Base-by-base conservation (phyloP, 306 rosid species). In the Prosopis cineraria region DNA sequence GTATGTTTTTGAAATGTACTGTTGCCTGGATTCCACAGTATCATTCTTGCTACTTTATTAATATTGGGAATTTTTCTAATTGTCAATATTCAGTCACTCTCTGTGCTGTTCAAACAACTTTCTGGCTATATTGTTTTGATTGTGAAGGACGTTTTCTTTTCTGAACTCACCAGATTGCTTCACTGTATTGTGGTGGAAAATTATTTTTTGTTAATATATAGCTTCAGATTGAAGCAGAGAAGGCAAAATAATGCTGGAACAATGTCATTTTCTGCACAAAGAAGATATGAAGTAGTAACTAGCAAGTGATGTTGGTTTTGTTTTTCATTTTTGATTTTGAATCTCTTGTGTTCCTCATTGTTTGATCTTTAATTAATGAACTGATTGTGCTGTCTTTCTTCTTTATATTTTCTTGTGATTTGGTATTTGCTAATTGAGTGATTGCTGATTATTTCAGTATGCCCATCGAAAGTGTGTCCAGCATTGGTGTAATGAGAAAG, bases 391-490 rank as follows among this genome's bases (percentile, higher is more conserved):
- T 37, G 9, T 56, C 33, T 56, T 22, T 37, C 27, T 7, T 70
- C 24, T 25, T 66, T 39, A 13, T 56, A 1, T 0, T 60, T 34
- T 73, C 39, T 31, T 31, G 7, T 56, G 8, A n/a, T 11, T 66
- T 58, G 20, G 37, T 52, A 67, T 16, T 55, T 65, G 16, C 14
- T 25, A 25, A 52, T 56, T 36, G 70, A 19, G 62, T 67, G 59
- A 80, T 71, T 70, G 41, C 12, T 40, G 44, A 7, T 66, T 77
- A 73, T 48, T 13, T 68, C 88, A 93, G 97, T 93, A 84, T 84
- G 98, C 98, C 58, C 98, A 91, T 73, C 85, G 98, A 84, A 93
- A 93, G 89, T 93, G 98, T 60, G 91, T 93, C 39, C 98, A 93
- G 84, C 94, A 84, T 84, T 93, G 98, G 98, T 91, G 97, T 82